Evolutionary conservation across 2,329 filamentous ascomycete genomes (phyloP), one percentile per base, ranked within the genome.

Genomic region (Cordyceps pruinosa): DNA sequence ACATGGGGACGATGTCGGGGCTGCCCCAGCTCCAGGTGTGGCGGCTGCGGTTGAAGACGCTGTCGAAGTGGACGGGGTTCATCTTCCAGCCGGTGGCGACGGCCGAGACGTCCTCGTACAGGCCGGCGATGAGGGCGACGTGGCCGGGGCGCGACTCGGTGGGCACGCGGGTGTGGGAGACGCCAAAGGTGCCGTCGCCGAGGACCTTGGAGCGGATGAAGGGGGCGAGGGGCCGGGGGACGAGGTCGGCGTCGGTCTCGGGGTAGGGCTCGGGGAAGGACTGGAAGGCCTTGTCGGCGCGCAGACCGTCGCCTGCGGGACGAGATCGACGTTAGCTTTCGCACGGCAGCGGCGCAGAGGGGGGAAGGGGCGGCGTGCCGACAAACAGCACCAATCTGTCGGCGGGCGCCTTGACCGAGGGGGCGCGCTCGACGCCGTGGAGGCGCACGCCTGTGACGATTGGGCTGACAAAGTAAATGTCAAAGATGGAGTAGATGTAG

Each of bases 21-120:
- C 92, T 97, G 2, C 94, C 94, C 94, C 94, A 99, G 71, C 92
- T 96, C 94, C 94, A 99, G 8, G 95, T 99, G 73, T 99, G 95
- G 46, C 87, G 81, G 69, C 93, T 97, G 61, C 90, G 85, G 70
- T 99, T 99, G 81, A 99, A 99, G 12, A 99, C 91, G 67, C 93
- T 97, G 75, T 99, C 94, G 67, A 99, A 99, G 69, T 97, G 89
- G 67, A 99, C 94, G 0, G 94, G 94, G 69, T 99, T 99, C 64
- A 97, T 76, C 74, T 99, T 97, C 94, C 94, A 99, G 17, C 94
- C 94, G 1, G 95, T 99, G 30, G 89, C 96, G 21, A 99, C 94
- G 2, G 94, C 89, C 34, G 94, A 97, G 1, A 99, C 94, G 77
- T 99, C 94, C 73, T 99, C 94, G 69, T 99, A 99, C 37, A 99